These are phyloP conservation scores for Aspergillus pseudoterreus DNA, from an alignment of 2,329 filamentous ascomycete species.

Conservation along the genomic window DNA sequence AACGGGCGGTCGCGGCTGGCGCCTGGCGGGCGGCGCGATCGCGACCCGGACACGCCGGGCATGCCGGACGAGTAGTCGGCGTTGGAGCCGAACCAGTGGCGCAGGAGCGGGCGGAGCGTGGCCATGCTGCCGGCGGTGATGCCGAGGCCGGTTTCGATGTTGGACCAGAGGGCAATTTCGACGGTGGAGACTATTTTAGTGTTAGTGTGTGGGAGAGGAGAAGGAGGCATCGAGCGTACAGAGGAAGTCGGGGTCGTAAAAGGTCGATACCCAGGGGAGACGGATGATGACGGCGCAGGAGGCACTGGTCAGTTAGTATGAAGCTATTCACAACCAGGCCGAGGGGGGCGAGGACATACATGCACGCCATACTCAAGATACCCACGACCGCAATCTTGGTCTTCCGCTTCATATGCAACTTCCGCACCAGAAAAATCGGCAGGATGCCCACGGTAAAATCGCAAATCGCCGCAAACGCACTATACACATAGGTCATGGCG, in stretches of 20 bases:
- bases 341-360: constrained; percentile 22
- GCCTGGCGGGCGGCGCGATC: constrained; percentile 6
- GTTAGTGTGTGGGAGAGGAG: neutral
- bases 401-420: constrained; percentile 52
- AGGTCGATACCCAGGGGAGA: constrained; percentile 39
- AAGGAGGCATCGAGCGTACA: constrained; percentile 18
- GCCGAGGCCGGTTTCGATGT: constrained; percentile 32
- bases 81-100: constrained; percentile 22
- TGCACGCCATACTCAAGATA: constrained; percentile 55
- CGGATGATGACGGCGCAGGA: constrained; percentile 46
- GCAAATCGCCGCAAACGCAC: constrained; percentile 32
- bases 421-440: constrained; percentile 53
- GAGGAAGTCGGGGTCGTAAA: constrained; percentile 33
- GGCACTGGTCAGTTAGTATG: constrained; percentile 24
- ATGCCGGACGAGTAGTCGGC: constrained; percentile 19
- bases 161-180: constrained; percentile 41
- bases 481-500: constrained; percentile 33
- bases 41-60: constrained; percentile 16
- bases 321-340: neutral
- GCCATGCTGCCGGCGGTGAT: constrained; percentile 47
- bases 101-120: constrained; percentile 48
- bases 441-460: constrained; percentile 53
- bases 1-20: constrained; percentile 15
- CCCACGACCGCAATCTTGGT: constrained; percentile 52
- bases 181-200: constrained; percentile 36